These are phyloP conservation scores for Lagerstroemia speciosa DNA, from an alignment of 345 rosid genomes.

Conservation along the genomic window DNA sequence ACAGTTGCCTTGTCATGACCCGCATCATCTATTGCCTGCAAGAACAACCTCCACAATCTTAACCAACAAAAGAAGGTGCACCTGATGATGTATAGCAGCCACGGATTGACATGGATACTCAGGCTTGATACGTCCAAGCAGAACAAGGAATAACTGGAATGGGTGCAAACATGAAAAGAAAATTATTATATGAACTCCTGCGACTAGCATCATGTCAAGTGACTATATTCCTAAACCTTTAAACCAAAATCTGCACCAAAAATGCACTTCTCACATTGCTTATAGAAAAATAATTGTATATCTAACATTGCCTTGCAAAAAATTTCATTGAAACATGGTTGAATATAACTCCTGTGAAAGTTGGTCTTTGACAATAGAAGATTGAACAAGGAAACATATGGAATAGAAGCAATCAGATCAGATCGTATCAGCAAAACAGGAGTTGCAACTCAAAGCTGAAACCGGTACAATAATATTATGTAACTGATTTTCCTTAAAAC, in stretches of 20 bases:
- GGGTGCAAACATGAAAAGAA: no score
- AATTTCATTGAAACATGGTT: neutral
- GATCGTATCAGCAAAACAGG: neutral
- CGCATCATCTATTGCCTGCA: slow-evolving; percentile 93
- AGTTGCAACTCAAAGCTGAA: neutral
- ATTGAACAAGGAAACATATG: neutral
- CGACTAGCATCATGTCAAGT: no score
- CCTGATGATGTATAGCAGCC: neutral
- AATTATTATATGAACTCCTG: no score
- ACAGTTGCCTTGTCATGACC: slow-evolving; percentile 89
- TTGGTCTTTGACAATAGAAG: neutral
- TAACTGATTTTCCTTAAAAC: no score
- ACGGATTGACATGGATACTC: neutral
- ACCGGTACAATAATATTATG: no score
- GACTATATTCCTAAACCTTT: no score
- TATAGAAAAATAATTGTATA: neutral
- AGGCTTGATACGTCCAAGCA: no score
- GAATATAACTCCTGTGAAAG: neutral
- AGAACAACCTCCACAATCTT: slow-evolving; percentile 4
- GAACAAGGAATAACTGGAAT: no score
- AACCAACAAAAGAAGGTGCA: neutral
- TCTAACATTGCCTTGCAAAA: neutral
- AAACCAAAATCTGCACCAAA: no score
- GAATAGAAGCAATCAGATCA: neutral
- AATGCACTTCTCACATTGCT: neutral